Evolutionary conservation across 805 yeast species (phyloP).

Genomic region (Candida odintsovae): DNA sequence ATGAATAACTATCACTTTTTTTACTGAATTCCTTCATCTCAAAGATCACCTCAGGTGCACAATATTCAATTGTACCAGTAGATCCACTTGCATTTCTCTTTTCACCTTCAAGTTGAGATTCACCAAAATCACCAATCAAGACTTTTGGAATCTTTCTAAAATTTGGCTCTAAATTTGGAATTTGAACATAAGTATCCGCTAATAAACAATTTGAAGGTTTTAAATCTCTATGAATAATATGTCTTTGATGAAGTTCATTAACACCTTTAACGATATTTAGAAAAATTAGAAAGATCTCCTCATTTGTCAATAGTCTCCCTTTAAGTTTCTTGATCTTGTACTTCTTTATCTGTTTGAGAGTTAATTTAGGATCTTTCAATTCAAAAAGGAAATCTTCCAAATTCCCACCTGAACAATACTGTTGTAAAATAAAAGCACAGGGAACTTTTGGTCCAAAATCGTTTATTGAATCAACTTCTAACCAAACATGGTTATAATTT

Average conservation of each 20-base stretch:
- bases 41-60: slow-evolving; percentile 63
- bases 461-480: slow-evolving; percentile 56
- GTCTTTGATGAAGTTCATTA: slow-evolving; percentile 61
- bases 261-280: slow-evolving; percentile 68
- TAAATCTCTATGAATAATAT: slow-evolving; percentile 81
- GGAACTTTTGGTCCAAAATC: slow-evolving; percentile 55
- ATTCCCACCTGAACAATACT: slow-evolving; percentile 86
- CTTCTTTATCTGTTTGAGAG: slow-evolving; percentile 33
- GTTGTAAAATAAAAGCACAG: slow-evolving; percentile 76
- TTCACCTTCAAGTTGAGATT: slow-evolving; percentile 70
- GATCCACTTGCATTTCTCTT: slow-evolving; percentile 66
- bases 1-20: slow-evolving; percentile 73
- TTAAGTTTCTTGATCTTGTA: slow-evolving; percentile 21
- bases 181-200: slow-evolving; percentile 19
- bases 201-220: slow-evolving; percentile 86
- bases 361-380: slow-evolving; percentile 31
- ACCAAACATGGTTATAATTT: slow-evolving; percentile 88
- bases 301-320: slow-evolving; percentile 37
- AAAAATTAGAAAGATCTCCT: slow-evolving; percentile 65
- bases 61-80: slow-evolving; percentile 83
- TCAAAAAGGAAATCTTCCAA: slow-evolving; percentile 57
- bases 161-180: slow-evolving; percentile 9
- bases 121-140: slow-evolving; percentile 86
- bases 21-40: slow-evolving; percentile 47
- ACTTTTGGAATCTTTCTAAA: slow-evolving; percentile 49